Evolutionary conservation across 306 rosid genomes (phyloP), one percentile per base, ranked within the genome.

Genomic region (Dryas alaskensis): DNA sequence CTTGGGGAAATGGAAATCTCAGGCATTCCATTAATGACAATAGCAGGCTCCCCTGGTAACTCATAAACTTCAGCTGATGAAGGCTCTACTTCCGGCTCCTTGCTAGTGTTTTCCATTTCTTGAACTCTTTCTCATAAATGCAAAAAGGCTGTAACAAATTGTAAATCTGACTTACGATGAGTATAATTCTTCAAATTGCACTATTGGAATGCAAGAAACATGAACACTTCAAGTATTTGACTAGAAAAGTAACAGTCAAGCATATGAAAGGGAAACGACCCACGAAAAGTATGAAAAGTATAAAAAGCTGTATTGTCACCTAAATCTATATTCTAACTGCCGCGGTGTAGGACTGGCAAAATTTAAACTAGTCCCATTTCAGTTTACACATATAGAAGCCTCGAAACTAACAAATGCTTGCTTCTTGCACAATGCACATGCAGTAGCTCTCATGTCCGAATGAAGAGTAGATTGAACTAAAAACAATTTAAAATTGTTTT

Each of bases 41-140:
- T 75, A 54, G 92, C 96, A 74, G 98, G 89, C 80, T 93, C 97
- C 81, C 98, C 96, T 6, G 86, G 87, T 54, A 91, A 12, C 81
- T 85, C 86, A 73, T 73, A 81, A 73, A 88, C 80, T 62, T 39
- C 72, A 4, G 85, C 54, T 7, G 77, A 78, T 66, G 83, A 84
- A 70, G 79, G 55, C 67, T 78, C 79, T 25, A 58, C 73, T 65
- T 73, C 77, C 69, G 46, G 78, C 85, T 79, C 71, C 60, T 75
- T 76, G 71, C 70, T 85, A 45, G 61, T 65, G 54, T 19, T 80
- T 74, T 85, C 87, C 60, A 90, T 83, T 74, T n/a, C 71, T 25
- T 45, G 39, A 61, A 53, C n/a, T 64, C 59, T 37, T 67, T 39
- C 73, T 40, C 44, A 39, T 14, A 62, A 71, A 75, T 65, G 76